A percentile compares a stretch with the other conserved stretches of the same genome.
Conservation (phyloP, 1,139 yeast genomes). For the Debaryomyces subglobosus region DNA sequence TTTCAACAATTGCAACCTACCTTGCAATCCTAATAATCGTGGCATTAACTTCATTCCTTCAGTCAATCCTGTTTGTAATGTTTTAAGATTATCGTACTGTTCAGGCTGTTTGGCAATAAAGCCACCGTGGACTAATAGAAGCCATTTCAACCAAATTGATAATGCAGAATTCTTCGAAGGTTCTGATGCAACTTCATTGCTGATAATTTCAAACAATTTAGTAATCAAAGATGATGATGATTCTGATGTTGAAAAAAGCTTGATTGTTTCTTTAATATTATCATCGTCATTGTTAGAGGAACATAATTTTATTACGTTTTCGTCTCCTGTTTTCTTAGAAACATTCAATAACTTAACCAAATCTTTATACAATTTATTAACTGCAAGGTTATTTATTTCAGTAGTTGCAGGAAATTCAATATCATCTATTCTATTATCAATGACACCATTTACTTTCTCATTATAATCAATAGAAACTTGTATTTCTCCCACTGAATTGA, state of each 20-base stretch:
- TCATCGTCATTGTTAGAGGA: constrained; percentile 35
- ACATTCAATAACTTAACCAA: constrained; percentile 20
- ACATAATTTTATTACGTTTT: constrained; percentile 32
- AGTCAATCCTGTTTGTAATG: constrained; percentile 31
- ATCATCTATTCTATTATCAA: constrained; percentile 7
- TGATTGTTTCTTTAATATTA: constrained; percentile 39
- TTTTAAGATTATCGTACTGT: constrained; percentile 32
- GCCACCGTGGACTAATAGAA: constrained; percentile 49
- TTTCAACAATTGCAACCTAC: constrained; percentile 45
- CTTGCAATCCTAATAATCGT: constrained; percentile 45
- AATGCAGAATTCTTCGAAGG: constrained; percentile 35
- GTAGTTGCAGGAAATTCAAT: constrained; percentile 13
- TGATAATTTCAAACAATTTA: constrained; percentile 36
- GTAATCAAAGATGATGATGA: constrained; percentile 21
- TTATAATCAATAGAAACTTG: constrained; percentile 19
- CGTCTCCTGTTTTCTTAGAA: constrained; percentile 11
- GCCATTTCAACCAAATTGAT: constrained; percentile 54
- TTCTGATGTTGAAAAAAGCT: constrained; percentile 22
- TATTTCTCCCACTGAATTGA: constrained; percentile 18
- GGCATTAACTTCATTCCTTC: constrained; percentile 41
- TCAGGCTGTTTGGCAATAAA: constrained; percentile 36
- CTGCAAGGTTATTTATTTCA: constrained; percentile 23
- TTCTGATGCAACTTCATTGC: constrained; percentile 35
- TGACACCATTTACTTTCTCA: constrained; percentile 11
- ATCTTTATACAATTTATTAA: constrained; percentile 26